Evolutionary conservation across 2,329 filamentous ascomycete genomes (phyloP), one percentile per base, ranked within the genome.

Genomic region (Aspergillus sp.): DNA sequence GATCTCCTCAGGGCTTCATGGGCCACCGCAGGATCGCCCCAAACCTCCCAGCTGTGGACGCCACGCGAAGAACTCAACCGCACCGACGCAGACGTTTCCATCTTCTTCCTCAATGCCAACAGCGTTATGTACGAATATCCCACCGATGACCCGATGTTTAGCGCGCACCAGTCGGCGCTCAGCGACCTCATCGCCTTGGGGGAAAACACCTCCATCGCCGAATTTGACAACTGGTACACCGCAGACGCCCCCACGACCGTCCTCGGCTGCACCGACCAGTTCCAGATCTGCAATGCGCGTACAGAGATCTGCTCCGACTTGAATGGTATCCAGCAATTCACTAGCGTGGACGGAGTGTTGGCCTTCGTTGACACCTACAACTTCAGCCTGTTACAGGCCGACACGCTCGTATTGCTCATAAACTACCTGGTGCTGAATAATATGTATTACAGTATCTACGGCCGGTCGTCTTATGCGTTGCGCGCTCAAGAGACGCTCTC

Each of bases 201-300:
- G 38, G 16, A 2, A n/a, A 41, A 41, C 38, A 20, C 38, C 7
- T 17, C 38, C 38, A 19, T 41, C 14, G 38, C 38, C 38, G 38
- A 16, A 16, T 10, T 16, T 4, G 38, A 41, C 38, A 41, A 41
- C 38, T 41, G 38, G 38, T 41, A 41, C 38, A 10, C 17, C 14
- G 13, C 38, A 16, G 38, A 41, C 38, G 17, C 38, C 13, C 9
- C 14, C 14, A 41, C 38, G 10, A 41, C 38, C 14, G 17, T 60
- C 6, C 54, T 71, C 16, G 68, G 61, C 1, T 73, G 71, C 47
- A 57, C 59, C 16, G 65, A 70, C 38, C 69, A 71, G 51, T 63
- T 66, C 40, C 66, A 72, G 53, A 58, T 65, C 33, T 72, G 69
- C 55, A 68, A 70, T n/a, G 64, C 67, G 2, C 57, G 44, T 14